These are phyloP conservation scores for Malus hybrid DNA, from an alignment of 331 rosid genomes.

Conservation along the genomic window DNA sequence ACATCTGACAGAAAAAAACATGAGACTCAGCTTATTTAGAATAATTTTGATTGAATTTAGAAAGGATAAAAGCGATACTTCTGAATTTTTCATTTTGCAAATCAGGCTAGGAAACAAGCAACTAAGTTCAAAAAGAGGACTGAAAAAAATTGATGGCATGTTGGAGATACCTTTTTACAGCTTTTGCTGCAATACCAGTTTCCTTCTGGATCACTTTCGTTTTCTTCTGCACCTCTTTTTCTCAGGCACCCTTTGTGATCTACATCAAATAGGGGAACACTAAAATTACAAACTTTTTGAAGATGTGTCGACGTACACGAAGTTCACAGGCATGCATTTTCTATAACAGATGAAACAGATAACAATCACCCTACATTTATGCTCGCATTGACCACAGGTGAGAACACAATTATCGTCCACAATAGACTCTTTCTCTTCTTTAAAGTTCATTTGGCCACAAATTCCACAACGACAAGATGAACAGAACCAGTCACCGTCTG, in stretches of 20 bases:
- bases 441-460: constrained; percentile 29
- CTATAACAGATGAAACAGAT: neutral
- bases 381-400: constrained; percentile 42
- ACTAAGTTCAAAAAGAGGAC: neutral
- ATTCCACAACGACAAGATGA: constrained; percentile 44
- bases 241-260: constrained; percentile 65
- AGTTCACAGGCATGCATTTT: neutral
- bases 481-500: constrained; percentile 49
- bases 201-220: constrained; percentile 19
- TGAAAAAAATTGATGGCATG: neutral
- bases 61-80: neutral
- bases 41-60: neutral
- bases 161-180: constrained; percentile 51
- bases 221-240: constrained; percentile 12
- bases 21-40: neutral
- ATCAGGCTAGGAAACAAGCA: neutral
- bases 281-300: constrained; percentile 9
- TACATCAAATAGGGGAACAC: constrained; percentile 29
- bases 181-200: constrained; percentile 61
- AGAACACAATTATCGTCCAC: constrained; percentile 13
- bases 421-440: constrained; percentile 3
- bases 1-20: neutral
- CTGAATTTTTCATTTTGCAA: neutral
- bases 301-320: constrained; percentile 2
- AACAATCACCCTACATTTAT: constrained; percentile 27